Evolutionary conservation across 176 grass and related monocot species (phyloP).

Genomic region (Coix lacrymajobi): DNA sequence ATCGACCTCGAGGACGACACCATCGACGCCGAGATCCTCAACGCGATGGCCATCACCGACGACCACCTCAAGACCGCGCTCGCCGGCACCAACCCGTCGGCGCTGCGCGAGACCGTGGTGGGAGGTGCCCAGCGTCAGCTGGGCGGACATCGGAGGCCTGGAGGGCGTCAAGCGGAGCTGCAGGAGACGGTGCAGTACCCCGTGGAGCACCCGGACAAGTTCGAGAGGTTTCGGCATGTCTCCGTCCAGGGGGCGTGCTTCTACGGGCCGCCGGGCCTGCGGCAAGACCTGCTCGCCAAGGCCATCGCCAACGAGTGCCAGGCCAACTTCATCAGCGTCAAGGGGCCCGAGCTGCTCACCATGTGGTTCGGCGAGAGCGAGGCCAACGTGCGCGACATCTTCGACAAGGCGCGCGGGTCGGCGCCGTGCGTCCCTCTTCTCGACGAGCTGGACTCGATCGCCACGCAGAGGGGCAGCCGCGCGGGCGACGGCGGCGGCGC

Average conservation of each 20-base stretch:
- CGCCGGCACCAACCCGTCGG: slow-evolving; percentile 53
- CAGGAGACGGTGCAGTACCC: slow-evolving; percentile 68
- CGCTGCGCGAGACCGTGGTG: slow-evolving; percentile 57
- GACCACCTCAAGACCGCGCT: slow-evolving; percentile 61
- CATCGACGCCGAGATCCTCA: slow-evolving; percentile 52
- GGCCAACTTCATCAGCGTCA: slow-evolving; percentile 69
- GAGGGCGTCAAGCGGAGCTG: slow-evolving; percentile 62
- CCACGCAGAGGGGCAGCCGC: slow-evolving; percentile 39
- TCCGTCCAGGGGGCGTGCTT: slow-evolving; percentile 62
- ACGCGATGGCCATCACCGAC: slow-evolving; percentile 53
- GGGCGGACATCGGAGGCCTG: slow-evolving; percentile 60
- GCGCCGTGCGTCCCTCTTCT: slow-evolving; percentile 62
- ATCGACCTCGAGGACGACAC: slow-evolving; percentile 67
- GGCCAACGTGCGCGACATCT: slow-evolving; percentile 57
- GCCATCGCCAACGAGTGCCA: slow-evolving; percentile 71
- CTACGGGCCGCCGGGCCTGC: slow-evolving; percentile 53
- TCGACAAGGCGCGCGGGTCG: slow-evolving; percentile 56
- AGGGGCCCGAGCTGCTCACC: slow-evolving; percentile 59
- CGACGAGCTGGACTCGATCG: slow-evolving; percentile 69
- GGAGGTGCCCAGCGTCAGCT: slow-evolving; percentile 65
- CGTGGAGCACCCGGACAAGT: slow-evolving; percentile 65
- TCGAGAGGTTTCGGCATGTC: slow-evolving; percentile 70
- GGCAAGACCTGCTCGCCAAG: slow-evolving; percentile 66
- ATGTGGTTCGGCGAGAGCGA: slow-evolving; percentile 82
- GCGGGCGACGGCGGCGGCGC: slow-evolving; percentile 51